Percentiles rank a stretch among this genome's conserved stretches.
Evolutionary conservation across 306 rosid genomes (phyloP).

Genomic region (Cyclanthera cordifolia): DNA sequence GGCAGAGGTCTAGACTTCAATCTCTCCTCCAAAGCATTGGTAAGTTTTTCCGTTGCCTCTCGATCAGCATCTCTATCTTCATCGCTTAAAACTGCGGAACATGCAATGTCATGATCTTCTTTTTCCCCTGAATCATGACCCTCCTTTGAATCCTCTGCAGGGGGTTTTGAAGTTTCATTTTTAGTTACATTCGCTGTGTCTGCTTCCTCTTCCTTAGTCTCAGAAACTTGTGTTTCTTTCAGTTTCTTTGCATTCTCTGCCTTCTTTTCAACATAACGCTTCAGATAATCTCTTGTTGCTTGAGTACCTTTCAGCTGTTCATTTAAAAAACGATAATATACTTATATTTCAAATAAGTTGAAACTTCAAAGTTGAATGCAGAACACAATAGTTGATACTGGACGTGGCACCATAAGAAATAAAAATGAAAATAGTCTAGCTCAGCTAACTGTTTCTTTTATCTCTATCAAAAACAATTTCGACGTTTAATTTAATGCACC

Average conservation of each 20-base stretch:
- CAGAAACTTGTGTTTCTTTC: conserved; percentile 40
- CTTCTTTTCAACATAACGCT: conserved; percentile 58
- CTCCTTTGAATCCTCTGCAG: conserved; percentile 42
- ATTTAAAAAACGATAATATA: conserved; percentile 16
- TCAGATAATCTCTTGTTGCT: conserved; percentile 55
- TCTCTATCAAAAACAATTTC: not conserved
- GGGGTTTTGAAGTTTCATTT: conserved; percentile 34
- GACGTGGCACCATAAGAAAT: not conserved
- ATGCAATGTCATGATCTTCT: conserved; percentile 41
- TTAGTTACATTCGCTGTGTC: conserved; percentile 32
- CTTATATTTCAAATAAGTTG: not conserved
- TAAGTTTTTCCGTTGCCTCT: conserved; percentile 56
- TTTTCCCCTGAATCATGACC: conserved; percentile 45
- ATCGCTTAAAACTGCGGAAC: conserved; percentile 66
- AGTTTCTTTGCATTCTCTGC: conserved; percentile 46
- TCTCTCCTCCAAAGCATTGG: conserved; percentile 74
- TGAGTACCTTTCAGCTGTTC: conserved; percentile 62
- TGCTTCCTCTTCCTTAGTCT: conserved; percentile 37
- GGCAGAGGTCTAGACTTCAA: conserved; percentile 75
- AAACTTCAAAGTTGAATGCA: not conserved
- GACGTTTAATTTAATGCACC: not conserved
- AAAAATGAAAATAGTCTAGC: not conserved
- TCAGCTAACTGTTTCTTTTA: not conserved
- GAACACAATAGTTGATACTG: not conserved
- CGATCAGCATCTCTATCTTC: conserved; percentile 80